Conservation (phyloP, 352 stramenopile genomes). For the Pythium utonaiense region DNA sequence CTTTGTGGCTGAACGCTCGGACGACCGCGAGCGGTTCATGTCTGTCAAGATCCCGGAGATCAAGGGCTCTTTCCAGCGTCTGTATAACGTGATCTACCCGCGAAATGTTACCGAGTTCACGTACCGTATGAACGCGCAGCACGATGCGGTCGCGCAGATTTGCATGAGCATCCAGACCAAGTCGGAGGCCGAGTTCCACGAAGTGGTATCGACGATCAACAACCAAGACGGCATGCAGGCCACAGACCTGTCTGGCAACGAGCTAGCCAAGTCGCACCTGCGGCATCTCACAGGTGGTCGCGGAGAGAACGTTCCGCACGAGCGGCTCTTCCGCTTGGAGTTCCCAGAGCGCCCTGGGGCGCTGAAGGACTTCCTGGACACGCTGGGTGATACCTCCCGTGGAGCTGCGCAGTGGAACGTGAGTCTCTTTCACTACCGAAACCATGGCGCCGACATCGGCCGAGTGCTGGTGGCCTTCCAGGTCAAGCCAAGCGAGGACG, state of each 20-base stretch:
- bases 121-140: constrained; percentile 89
- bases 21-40: constrained; percentile 95
- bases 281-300: constrained; percentile 94
- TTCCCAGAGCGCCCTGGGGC: constrained; percentile 93
- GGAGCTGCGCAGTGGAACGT: constrained; percentile 91
- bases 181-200: constrained; percentile 51
- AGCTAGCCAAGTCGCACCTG: constrained; percentile 95
- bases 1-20: constrained; percentile 91
- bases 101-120: constrained; percentile 96
- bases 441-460: constrained; percentile 98
- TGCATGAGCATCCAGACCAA: constrained; percentile 96
- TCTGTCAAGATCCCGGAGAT: constrained; percentile 95
- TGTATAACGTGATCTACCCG: constrained; percentile 78
- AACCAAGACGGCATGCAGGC: constrained; percentile 82
- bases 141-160: constrained; percentile 85
- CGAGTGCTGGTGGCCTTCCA: constrained; percentile 96
- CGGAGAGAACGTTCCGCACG: constrained; percentile 76
- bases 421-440: constrained; percentile 98
- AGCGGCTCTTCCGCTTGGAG: constrained; percentile 95
- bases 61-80: constrained; percentile 88
- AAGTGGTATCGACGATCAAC: constrained; percentile 71
- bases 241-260: constrained; percentile 93
- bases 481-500: constrained; percentile 63
- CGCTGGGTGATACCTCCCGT: constrained; percentile 52
- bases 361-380: constrained; percentile 91